These are phyloP conservation scores for Malus fusca DNA, from an alignment of 306 rosid genomes.

Conservation along the genomic window DNA sequence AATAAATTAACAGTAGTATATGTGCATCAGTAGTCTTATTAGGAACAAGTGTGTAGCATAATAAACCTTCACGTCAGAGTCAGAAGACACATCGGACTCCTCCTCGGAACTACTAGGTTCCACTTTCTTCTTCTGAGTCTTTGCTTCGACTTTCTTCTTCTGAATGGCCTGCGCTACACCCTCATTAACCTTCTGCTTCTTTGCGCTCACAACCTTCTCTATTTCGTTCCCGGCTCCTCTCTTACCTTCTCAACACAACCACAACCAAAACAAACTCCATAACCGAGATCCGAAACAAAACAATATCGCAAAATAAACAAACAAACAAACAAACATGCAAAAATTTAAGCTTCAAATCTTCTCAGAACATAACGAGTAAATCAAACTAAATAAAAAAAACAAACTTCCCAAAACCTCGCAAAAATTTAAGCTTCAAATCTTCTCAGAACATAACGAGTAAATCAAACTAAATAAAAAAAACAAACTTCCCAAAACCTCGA, in stretches of 20 bases:
- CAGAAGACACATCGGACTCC: conserved; percentile 43
- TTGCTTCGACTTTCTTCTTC: conserved; percentile 44
- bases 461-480: neutral
- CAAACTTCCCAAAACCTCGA: neutral
- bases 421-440: neutral
- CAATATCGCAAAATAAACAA: neutral
- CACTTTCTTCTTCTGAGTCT: conserved; percentile 36
- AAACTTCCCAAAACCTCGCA: too few species aligned
- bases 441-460: neutral
- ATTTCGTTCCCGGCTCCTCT: conserved; percentile 51
- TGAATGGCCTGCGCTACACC: conserved; percentile 31
- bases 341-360: neutral
- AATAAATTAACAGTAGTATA: neutral
- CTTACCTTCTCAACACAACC: conserved; percentile 35
- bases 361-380: neutral
- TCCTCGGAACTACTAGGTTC: conserved; percentile 52
- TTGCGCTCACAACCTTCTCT: conserved; percentile 43
- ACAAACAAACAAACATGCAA: neutral
- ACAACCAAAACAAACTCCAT: neutral
- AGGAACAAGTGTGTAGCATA: neutral
- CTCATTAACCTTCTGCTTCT: conserved; percentile 63
- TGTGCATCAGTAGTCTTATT: neutral
- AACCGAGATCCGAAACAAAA: neutral
- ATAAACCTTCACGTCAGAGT: conserved; percentile 50
- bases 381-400: neutral